Conservation (phyloP, 257 asterid genomes). For the Solanum tarapatanum region DNA sequence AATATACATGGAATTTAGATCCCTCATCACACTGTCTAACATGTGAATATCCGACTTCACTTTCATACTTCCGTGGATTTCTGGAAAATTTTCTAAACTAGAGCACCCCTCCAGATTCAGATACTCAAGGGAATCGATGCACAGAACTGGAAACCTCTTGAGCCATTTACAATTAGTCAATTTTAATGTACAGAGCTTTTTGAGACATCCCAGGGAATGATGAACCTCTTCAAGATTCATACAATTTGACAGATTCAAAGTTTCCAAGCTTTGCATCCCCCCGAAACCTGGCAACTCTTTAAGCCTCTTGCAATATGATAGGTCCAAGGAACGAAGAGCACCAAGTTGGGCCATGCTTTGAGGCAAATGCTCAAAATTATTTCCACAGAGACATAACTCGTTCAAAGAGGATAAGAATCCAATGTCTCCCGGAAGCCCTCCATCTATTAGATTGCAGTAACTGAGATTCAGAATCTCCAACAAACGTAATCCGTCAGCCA, state of each 20-base stretch:
- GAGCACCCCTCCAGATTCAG: background rate
- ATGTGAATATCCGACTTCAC: background rate
- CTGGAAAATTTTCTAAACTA: background rate
- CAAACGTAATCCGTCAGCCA: background rate
- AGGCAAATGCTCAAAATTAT: background rate
- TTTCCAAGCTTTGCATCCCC: background rate
- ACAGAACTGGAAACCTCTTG: background rate
- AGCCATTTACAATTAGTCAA: background rate
- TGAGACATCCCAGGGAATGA: background rate
- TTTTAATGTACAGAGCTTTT: background rate
- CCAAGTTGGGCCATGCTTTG: background rate
- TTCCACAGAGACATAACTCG: background rate
- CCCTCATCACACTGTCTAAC: background rate
- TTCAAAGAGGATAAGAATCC: background rate
- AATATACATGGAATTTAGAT: background rate
- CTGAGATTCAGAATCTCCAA: background rate
- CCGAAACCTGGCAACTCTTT: background rate
- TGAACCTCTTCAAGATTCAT: background rate
- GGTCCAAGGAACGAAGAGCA: background rate
- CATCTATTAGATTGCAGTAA: background rate
- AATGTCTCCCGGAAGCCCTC: background rate
- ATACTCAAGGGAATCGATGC: background rate
- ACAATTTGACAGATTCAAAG: background rate
- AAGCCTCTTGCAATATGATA: background rate
- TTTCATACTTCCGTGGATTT: background rate